phyloP scores from a whole-genome alignment of 2,329 filamentous ascomycete genomes.

The Ascocoryne sarcoides region DNA sequence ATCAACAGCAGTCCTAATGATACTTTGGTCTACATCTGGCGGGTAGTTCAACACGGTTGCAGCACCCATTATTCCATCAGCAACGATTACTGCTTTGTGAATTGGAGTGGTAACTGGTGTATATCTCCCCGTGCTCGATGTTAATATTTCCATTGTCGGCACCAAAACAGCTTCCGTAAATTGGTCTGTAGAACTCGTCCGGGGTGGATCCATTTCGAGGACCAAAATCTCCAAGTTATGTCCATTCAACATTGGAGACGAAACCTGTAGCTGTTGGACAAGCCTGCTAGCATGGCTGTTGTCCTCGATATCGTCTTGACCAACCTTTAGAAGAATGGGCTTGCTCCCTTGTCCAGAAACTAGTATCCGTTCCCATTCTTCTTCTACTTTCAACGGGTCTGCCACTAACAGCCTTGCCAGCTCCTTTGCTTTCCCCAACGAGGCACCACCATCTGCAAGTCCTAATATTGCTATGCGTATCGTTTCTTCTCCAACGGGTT shows the following conservation, averaged over 20 bases:
- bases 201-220: slow-evolving; percentile 41
- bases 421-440: slow-evolving; percentile 45
- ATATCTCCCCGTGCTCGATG: slow-evolving; percentile 52
- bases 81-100: slow-evolving; percentile 69
- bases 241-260: slow-evolving; percentile 51
- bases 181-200: slow-evolving; percentile 39
- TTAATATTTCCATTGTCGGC: slow-evolving; percentile 62
- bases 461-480: slow-evolving; percentile 51
- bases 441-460: slow-evolving; percentile 29
- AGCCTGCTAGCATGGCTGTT: slow-evolving; percentile 37
- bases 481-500: slow-evolving; percentile 46
- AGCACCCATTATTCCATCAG: slow-evolving; percentile 62
- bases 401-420: slow-evolving; percentile 62
- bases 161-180: slow-evolving; percentile 63
- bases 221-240: slow-evolving; percentile 57
- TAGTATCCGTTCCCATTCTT: slow-evolving; percentile 59
- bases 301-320: slow-evolving; percentile 24
- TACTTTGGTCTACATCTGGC: slow-evolving; percentile 25
- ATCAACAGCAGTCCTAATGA: slow-evolving; percentile 49
- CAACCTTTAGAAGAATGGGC: slow-evolving; percentile 56
- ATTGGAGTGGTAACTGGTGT: slow-evolving; percentile 71
- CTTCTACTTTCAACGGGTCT: slow-evolving; percentile 55
- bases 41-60: slow-evolving; percentile 40
- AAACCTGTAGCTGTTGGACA: slow-evolving; percentile 49
- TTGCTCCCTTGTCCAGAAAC: slow-evolving; percentile 31